A percentile compares a stretch with the other conserved stretches of the same genome.
phyloP scores from a whole-genome alignment of 257 asterid genomes.

The Ajuga chamaepitys region DNA sequence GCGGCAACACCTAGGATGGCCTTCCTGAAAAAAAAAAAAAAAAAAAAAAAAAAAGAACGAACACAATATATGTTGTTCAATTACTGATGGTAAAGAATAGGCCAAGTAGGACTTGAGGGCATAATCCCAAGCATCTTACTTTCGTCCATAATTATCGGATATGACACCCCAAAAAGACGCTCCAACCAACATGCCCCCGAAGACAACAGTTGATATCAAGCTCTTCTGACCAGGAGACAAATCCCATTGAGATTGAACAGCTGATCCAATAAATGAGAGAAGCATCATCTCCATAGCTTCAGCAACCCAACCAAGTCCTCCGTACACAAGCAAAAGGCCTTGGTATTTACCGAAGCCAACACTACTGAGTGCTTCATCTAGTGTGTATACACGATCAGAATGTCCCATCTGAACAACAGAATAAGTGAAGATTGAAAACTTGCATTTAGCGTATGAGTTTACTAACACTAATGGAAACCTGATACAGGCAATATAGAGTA shows the following conservation, averaged over 20 bases:
- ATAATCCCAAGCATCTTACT: conserved; percentile 12
- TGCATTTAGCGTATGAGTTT: background rate
- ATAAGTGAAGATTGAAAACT: background rate
- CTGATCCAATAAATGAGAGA: conserved; percentile 36
- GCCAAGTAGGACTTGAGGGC: background rate
- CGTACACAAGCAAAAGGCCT: conserved; percentile 36
- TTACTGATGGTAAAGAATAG: background rate
- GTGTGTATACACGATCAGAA: conserved; percentile 23
- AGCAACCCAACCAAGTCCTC: conserved; percentile 39
- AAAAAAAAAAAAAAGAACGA: no score
- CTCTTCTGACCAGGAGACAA: conserved; percentile 36
- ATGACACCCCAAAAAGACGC: conserved; percentile 29
- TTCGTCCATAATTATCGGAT: conserved; percentile 36
- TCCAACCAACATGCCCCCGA: conserved; percentile 44
- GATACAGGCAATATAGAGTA: background rate
- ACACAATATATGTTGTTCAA: background rate
- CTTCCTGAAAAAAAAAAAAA: no score
- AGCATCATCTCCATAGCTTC: conserved; percentile 47
- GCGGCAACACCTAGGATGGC: conserved; percentile 34
- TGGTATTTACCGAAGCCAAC: conserved; percentile 50
- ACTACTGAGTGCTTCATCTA: conserved; percentile 33
- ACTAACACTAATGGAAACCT: background rate
- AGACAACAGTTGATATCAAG: conserved; percentile 38
- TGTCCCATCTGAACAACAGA: conserved; percentile 29
- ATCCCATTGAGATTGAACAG: conserved; percentile 39